A percentile compares a stretch with the other conserved stretches of the same genome.
Evolutionary conservation across 345 rosid species (phyloP).

Genomic region (Brassica carinata): DNA sequence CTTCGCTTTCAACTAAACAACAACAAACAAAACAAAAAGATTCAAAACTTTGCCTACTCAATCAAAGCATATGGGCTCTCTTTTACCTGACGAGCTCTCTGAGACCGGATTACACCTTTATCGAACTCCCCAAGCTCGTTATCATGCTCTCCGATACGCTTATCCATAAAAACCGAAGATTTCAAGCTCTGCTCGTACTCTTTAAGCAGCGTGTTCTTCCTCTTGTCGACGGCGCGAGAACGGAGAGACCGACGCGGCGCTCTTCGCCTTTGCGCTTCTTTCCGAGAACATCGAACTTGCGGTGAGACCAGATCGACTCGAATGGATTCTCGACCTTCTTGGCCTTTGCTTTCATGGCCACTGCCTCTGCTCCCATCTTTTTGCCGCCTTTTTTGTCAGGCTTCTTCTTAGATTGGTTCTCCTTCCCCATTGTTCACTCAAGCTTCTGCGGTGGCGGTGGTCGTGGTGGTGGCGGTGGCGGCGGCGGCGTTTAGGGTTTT

Average conservation of each 20-base stretch:
- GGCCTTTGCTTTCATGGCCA: slow-evolving; percentile 65
- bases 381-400: slow-evolving; percentile 45
- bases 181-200: slow-evolving; percentile 82
- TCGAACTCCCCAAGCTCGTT: slow-evolving; percentile 77
- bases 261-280: slow-evolving; percentile 92
- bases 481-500: slow-evolving; percentile 36
- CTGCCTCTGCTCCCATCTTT: slow-evolving; percentile 51
- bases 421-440: slow-evolving; percentile 33
- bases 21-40: neutral
- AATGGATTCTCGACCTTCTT: slow-evolving; percentile 59
- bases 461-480: neutral
- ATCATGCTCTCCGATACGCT: slow-evolving; percentile 80
- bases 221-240: slow-evolving; percentile 70
- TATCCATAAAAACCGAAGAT: slow-evolving; percentile 71
- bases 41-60: neutral
- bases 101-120: slow-evolving; percentile 77
- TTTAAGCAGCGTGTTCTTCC: slow-evolving; percentile 77
- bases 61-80: neutral
- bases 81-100: slow-evolving; percentile 78
- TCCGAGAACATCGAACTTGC: slow-evolving; percentile 86
- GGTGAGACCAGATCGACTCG: slow-evolving; percentile 82
- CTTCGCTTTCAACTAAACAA: slow-evolving; percentile 61
- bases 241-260: slow-evolving; percentile 67
- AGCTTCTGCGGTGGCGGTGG: neutral
- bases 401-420: slow-evolving; percentile 41